Base-by-base conservation (phyloP, 2,329 filamentous ascomycete species). In the Aspergillus unguis region DNA sequence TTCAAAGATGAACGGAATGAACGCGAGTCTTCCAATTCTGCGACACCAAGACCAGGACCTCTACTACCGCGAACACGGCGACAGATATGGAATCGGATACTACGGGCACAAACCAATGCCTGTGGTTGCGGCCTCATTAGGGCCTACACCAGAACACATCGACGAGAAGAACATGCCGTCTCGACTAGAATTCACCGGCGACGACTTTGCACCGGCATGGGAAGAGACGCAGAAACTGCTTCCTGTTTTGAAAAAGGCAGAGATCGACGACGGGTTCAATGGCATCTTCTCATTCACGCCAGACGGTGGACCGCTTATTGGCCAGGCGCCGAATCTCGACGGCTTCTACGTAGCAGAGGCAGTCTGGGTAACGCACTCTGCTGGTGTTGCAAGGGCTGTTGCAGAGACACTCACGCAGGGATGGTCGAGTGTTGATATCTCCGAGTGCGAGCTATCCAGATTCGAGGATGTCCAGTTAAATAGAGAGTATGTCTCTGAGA, bases 261-360 rank as follows among this genome's bases (percentile, higher is more conserved):
- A 81, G 52, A 77, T 86, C 5, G 78, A 72, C 0, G 78, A 84
- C 37, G 84, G 82, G 0, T 86, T 86, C 74, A 86, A 86, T 59
- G 83, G 83, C 2, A 77, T 86, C 59, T 83, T 86, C 66, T 86
- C 83, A 0, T 86, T 86, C 61, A 86, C 83, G 0, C 83, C 83
- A 0, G 83, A 86, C 48, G 83, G 83, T 1, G 82, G 81, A 0
- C 80, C 83, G 0, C 72, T 86, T 0, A 72, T 86, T 2, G 83
- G 83, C 2, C 76, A 80, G 59, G 74, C 81, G 0, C 82, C 83
- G 5, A 76, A 75, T 10, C 66, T 86, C 0, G 80, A 85, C 42
- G 81, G 81, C 9, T 85, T 86, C 67, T 85, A 77, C 58, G 81
- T 86, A 1, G 83, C 83, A 0, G 83, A 86, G 59, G 83, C 83